Evolutionary conservation across 2,329 filamentous ascomycete genomes (phyloP).

Genomic region (Rasamsonia emersonii): DNA sequence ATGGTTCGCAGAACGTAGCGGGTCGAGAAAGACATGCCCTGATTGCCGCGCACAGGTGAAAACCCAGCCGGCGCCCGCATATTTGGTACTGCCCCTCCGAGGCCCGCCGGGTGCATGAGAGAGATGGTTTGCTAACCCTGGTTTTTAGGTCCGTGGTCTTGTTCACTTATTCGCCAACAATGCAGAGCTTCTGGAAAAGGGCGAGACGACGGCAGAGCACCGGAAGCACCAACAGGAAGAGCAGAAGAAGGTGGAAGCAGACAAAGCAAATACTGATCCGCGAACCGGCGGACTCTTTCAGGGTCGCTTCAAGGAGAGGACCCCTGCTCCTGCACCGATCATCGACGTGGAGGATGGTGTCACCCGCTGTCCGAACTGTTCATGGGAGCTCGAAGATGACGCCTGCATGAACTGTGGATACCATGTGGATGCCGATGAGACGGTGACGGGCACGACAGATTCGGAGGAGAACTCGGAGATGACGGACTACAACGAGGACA

Average conservation of each 20-base stretch:
- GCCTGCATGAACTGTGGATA: slow-evolving; percentile 49
- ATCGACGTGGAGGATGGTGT: slow-evolving; percentile 53
- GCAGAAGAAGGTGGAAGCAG: slow-evolving; percentile 49
- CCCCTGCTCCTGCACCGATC: slow-evolving; percentile 32
- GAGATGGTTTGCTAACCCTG: slow-evolving; percentile 7
- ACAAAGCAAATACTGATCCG: slow-evolving; percentile 46
- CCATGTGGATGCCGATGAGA: slow-evolving; percentile 35
- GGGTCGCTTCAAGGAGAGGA: slow-evolving; percentile 44
- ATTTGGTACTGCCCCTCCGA: slow-evolving; percentile 41
- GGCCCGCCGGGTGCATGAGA: slow-evolving; percentile 1
- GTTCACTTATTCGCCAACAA: slow-evolving; percentile 54
- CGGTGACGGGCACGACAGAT: slow-evolving; percentile 29
- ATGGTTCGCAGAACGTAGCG: slow-evolving; percentile 45
- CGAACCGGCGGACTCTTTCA: slow-evolving; percentile 53
- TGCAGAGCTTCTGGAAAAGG: slow-evolving; percentile 52
- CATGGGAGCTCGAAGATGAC: slow-evolving; percentile 53
- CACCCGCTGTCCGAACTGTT: slow-evolving; percentile 53
- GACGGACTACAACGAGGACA: slow-evolving; percentile 32
- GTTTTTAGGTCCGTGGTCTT: slow-evolving; percentile 51
- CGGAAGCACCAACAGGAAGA: slow-evolving; percentile 50
- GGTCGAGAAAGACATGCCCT: slow-evolving; percentile 56
- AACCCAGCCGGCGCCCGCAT: slow-evolving; percentile 55
- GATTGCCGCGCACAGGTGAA: slow-evolving; percentile 56
- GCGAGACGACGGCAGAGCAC: slow-evolving; percentile 57
- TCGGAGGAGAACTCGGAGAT: slow-evolving; percentile 32